Percentiles rank a stretch among this genome's conserved stretches.
Evolutionary conservation across 805 yeast genomes (phyloP).

Genomic region (Hanseniaspora guilliermondii): DNA sequence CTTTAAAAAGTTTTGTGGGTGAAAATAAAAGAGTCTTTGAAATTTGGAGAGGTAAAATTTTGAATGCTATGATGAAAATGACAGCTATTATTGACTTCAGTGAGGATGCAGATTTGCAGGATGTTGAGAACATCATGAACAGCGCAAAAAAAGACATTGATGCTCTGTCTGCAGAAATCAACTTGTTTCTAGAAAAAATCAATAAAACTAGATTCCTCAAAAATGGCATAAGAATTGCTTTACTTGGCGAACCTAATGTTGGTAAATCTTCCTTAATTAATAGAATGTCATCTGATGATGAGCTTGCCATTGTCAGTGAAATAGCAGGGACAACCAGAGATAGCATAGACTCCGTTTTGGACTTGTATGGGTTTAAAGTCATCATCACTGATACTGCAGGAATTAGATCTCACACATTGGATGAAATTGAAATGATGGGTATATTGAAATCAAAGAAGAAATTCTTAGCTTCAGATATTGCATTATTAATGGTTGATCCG

Average conservation of each 20-base stretch:
- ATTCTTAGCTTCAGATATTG: constrained; percentile 53
- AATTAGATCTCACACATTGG: constrained; percentile 42
- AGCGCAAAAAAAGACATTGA: constrained; percentile 36
- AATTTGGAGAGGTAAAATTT: constrained; percentile 54
- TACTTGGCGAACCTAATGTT: constrained; percentile 90
- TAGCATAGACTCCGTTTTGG: constrained; percentile 65
- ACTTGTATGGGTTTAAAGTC: constrained; percentile 73
- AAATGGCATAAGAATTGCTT: constrained; percentile 57
- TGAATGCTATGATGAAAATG: constrained; percentile 56
- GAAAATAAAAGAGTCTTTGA: constrained; percentile 41
- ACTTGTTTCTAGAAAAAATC: constrained; percentile 32
- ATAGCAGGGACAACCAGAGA: constrained; percentile 94
- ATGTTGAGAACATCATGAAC: constrained; percentile 41
- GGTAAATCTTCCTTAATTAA: constrained; percentile 87
- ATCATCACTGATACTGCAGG: constrained; percentile 92
- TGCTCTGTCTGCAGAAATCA: constrained; percentile 35
- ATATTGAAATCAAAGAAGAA: constrained; percentile 59
- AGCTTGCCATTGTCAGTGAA: constrained; percentile 81
- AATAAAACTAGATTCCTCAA: constrained; percentile 49
- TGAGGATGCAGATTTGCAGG: constrained; percentile 78
- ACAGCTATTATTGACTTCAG: constrained; percentile 91
- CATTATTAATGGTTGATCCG: constrained; percentile 44
- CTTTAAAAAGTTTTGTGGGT: constrained; percentile 64
- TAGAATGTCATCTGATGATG: constrained; percentile 50
- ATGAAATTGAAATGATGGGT: constrained; percentile 64